Conservation (phyloP, 2,329 filamentous ascomycete genomes). For the Ascochyta koolunga region DNA sequence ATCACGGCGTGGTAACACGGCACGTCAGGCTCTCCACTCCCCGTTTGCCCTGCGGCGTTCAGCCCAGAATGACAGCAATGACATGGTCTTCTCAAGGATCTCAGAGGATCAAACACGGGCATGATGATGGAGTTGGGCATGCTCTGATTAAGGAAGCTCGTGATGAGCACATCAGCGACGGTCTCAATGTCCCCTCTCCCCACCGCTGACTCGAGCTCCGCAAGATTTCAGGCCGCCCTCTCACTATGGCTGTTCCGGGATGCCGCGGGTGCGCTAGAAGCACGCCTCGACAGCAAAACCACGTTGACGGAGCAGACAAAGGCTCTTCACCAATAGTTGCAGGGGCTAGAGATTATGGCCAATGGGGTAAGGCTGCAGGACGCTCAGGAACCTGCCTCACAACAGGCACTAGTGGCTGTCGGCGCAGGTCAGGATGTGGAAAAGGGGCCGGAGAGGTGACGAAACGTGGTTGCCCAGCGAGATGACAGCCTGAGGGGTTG, state of each 20-base stretch:
- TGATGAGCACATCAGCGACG: conserved; percentile 21
- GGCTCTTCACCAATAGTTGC: conserved; percentile 24
- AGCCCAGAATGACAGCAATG: conserved; percentile 20
- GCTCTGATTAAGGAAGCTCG: conserved; percentile 15
- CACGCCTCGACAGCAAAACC: conserved; percentile 35
- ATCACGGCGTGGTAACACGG: conserved; percentile 27
- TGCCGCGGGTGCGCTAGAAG: conserved; percentile 41
- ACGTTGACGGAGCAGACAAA: conserved; percentile 32
- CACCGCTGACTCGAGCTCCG: conserved; percentile 25
- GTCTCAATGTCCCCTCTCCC: conserved; percentile 21
- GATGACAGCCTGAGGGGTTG: conserved; percentile 25
- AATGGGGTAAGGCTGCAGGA: conserved; percentile 42
- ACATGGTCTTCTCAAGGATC: conserved; percentile 10
- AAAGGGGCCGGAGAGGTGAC: conserved; percentile 23
- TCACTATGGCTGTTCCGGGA: conserved; percentile 34
- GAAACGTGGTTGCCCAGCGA: conserved; percentile 22
- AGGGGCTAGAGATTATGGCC: conserved; percentile 20
- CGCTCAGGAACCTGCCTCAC: conserved; percentile 39
- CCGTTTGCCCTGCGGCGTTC: conserved; percentile 23
- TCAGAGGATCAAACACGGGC: conserved; percentile 3
- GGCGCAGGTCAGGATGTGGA: conserved; percentile 22
- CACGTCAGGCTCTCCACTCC: conserved; percentile 27
- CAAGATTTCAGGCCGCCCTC: conserved; percentile 25
- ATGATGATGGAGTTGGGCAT: conserved; percentile 4
- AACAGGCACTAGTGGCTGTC: conserved; percentile 28